phyloP scores from a whole-genome alignment of 345 rosid genomes.

The Sonneratia caseolaris region DNA sequence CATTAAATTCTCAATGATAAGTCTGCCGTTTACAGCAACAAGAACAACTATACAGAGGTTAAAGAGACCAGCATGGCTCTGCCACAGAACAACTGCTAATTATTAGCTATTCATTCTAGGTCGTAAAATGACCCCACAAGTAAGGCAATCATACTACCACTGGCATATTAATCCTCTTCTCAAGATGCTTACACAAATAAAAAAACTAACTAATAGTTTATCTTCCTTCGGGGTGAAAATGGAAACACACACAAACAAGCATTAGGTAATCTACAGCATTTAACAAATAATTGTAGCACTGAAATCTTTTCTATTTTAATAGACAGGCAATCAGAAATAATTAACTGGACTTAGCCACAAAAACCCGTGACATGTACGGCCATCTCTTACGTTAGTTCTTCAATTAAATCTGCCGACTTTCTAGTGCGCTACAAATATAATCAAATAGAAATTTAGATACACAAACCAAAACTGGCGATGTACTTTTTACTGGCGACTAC shows the following conservation, averaged over 20 bases:
- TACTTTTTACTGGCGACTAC: not conserved
- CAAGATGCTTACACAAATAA: not conserved
- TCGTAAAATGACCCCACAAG: not conserved
- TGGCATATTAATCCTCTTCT: not conserved
- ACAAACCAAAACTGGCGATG: no score
- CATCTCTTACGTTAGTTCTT: not conserved
- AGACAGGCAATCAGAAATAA: not conserved
- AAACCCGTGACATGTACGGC: not conserved
- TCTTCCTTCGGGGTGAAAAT: not conserved
- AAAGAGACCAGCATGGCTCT: slow-evolving; percentile 99
- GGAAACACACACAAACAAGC: no score
- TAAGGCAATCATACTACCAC: no score
- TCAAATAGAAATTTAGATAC: not conserved
- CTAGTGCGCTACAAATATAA: not conserved
- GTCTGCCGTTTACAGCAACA: slow-evolving; percentile 93
- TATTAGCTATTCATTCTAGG: not conserved
- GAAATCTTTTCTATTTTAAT: not conserved
- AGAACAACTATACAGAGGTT: slow-evolving; percentile 96
- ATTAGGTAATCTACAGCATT: not conserved
- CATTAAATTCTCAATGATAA: slow-evolving; percentile 89
- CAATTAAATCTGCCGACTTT: not conserved
- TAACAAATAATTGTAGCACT: not conserved
- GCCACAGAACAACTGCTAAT: slow-evolving; percentile 12
- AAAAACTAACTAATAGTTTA: not conserved
- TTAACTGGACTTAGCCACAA: not conserved